Evolutionary conservation across 192 early-diverging fungal genomes (phyloP), one percentile per base, ranked within the genome.

Genomic region (Coemansia sp.): DNA sequence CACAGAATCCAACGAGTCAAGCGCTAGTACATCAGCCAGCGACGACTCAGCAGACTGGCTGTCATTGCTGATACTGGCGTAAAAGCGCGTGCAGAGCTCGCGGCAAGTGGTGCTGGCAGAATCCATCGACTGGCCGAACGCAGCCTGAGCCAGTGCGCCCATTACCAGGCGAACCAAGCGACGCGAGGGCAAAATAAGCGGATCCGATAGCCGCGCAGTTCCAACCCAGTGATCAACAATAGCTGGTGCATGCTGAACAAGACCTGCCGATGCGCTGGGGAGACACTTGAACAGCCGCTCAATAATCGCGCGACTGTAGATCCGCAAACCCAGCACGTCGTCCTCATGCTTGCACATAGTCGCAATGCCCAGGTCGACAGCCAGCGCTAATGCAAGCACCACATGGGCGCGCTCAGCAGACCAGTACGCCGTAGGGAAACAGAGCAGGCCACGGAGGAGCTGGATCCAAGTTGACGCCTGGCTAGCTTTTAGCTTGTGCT

Each of bases 371-470:
- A 62, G 25, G 34, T 79, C 76, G 7, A 52, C 68, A 16, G 60
- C 42, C 28, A 79, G 20, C 2, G 62, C 68, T 9, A 79, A 31
- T 6, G 72, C 77, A 48, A 79, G 60, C 38, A 79, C 28, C 5
- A 61, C 34, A 4, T 33, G 59, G 3, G 47, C 59, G 1, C 67
- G 56, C 14, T 72, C 68, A 3, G 55, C 38, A n/a, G 50, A 38
- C 77, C 77, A 79, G 67, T 79, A 79, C 1, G 52, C 68, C 8
- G 16, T 28, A 11, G 77, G 77, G 33, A 74, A 64, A 14, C 61
- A 69, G 13, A 79, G 53, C 25, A 73, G 38, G 11, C 64, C 59
- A 18, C 62, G 64, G 9, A 71, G 2, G 16, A 79, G 77, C 45
- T 45, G 60, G 20, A 62, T 45, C 77, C 77, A 79, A 3, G 34